These are phyloP conservation scores for Ormosia emarginata DNA, from an alignment of 306 rosid genomes.

Conservation along the genomic window DNA sequence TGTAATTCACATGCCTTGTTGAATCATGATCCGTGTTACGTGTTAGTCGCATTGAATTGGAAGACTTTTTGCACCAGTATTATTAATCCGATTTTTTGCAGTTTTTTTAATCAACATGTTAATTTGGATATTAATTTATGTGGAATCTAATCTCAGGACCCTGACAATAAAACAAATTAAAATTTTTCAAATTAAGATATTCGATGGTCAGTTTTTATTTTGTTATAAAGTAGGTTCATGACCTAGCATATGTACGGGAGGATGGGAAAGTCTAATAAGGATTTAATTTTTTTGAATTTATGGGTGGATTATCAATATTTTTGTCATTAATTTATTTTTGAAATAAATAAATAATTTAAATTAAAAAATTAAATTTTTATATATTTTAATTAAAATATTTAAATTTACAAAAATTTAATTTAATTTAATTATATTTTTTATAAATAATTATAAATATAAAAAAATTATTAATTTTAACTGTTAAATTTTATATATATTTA, in stretches of 20 bases:
- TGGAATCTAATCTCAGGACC: neutral
- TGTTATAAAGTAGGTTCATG: neutral
- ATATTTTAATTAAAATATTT: too few relatives aligned
- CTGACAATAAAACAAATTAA: neutral
- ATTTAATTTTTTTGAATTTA: too few relatives aligned
- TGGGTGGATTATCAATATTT: too few relatives aligned
- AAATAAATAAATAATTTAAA: too few relatives aligned
- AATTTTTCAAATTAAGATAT: neutral
- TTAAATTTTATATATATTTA: too few relatives aligned
- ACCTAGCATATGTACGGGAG: neutral
- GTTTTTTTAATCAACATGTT: neutral
- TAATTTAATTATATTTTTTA: too few relatives aligned
- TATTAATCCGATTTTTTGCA: neutral
- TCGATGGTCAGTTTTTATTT: neutral
- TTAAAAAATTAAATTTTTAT: too few relatives aligned
- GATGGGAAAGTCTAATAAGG: too few relatives aligned
- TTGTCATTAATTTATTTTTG: too few relatives aligned
- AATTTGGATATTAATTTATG: neutral
- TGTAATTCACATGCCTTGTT: constrained; percentile 20
- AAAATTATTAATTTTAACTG: too few relatives aligned
- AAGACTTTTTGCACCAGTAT: neutral
- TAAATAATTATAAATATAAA: too few relatives aligned
- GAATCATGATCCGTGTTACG: constrained; percentile 16
- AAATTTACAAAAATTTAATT: too few relatives aligned
- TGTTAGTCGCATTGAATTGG: constrained; percentile 7